A percentile compares a stretch with the other conserved stretches of the same genome.
Evolutionary conservation across 2,329 filamentous ascomycete species (phyloP).

Genomic region (Aschersonia sp.): DNA sequence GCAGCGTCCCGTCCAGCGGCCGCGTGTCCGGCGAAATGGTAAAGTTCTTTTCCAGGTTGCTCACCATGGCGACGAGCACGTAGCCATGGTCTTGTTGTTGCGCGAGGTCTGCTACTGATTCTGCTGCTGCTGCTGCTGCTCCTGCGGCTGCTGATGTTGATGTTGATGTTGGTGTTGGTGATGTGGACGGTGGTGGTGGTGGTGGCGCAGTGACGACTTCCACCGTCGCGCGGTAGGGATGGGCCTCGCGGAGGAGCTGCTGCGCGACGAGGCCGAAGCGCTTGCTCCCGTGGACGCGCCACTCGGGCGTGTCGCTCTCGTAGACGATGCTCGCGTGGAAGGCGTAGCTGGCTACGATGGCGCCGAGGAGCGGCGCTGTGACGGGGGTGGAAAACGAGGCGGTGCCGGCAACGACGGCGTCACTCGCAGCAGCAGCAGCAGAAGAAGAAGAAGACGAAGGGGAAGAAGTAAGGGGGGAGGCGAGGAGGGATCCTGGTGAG

Average conservation of each 20-base stretch:
- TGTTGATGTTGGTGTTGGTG: no score
- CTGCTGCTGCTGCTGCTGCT: no score
- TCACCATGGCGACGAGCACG: conserved; percentile 60
- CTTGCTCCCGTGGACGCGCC: conserved; percentile 60
- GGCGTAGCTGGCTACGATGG: conserved; percentile 80
- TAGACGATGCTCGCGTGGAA: conserved; percentile 81
- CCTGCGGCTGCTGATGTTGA: no score
- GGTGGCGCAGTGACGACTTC: conserved; percentile 10
- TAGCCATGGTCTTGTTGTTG: conserved; percentile 45
- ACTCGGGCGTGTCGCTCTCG: conserved; percentile 74
- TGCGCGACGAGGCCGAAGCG: conserved; percentile 77
- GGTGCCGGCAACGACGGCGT: no score
- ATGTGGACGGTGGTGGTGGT: no score
- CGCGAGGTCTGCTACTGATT: no score
- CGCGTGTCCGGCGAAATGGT: conserved; percentile 61
- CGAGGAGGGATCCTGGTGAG: conserved; percentile 34
- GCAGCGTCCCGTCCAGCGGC: conserved; percentile 56
- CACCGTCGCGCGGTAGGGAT: conserved; percentile 33
- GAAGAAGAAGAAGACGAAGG: no score
- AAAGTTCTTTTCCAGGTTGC: conserved; percentile 69
- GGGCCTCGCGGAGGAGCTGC: conserved; percentile 47
- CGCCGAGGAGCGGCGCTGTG: conserved; percentile 40
- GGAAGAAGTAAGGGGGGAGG: not conserved
- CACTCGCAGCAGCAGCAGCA: no score
- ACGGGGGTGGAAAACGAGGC: no score